A percentile compares a stretch with the other conserved stretches of the same genome.
phyloP scores from a whole-genome alignment of 495 filamentous ascomycete genomes.

The Penicillium turbatum region DNA sequence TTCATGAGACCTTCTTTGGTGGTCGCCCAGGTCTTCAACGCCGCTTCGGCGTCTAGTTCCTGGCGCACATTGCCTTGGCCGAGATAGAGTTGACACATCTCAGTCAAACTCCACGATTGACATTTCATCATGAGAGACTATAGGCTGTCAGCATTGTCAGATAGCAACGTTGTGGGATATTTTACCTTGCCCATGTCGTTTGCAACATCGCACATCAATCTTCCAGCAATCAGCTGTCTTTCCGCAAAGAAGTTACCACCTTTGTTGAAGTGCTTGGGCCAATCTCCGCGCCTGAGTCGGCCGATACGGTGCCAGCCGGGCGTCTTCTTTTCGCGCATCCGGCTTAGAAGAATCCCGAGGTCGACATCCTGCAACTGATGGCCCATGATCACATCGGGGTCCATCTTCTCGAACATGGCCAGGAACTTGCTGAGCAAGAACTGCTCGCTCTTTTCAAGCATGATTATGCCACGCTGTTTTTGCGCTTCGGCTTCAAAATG shows the following conservation, averaged over 20 bases:
- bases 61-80: conserved; percentile 61
- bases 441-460: conserved; percentile 74
- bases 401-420: conserved; percentile 77
- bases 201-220: conserved; percentile 87
- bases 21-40: conserved; percentile 81
- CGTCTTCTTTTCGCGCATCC: conserved; percentile 84
- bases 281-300: conserved; percentile 72
- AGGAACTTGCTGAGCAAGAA: conserved; percentile 83
- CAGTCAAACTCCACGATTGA: conserved; percentile 93
- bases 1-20: conserved; percentile 85
- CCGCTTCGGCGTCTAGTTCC: conserved; percentile 82
- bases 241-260: conserved; percentile 88
- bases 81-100: conserved; percentile 92
- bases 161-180: conserved; percentile 1
- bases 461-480: conserved; percentile 68
- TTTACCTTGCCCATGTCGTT: conserved; percentile 89
- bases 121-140: conserved; percentile 92
- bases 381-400: conserved; percentile 93
- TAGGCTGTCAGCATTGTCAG: conserved; percentile 24
- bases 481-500: conserved; percentile 75
- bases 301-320: conserved; percentile 91
- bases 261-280: conserved; percentile 85
- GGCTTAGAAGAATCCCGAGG: conserved; percentile 81
- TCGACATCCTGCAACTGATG: conserved; percentile 96
- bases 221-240: conserved; percentile 80